Evolutionary conservation across 106 monocot genomes (phyloP), one percentile per base, ranked within the genome.

Genomic region (Ottelia alismoides): DNA sequence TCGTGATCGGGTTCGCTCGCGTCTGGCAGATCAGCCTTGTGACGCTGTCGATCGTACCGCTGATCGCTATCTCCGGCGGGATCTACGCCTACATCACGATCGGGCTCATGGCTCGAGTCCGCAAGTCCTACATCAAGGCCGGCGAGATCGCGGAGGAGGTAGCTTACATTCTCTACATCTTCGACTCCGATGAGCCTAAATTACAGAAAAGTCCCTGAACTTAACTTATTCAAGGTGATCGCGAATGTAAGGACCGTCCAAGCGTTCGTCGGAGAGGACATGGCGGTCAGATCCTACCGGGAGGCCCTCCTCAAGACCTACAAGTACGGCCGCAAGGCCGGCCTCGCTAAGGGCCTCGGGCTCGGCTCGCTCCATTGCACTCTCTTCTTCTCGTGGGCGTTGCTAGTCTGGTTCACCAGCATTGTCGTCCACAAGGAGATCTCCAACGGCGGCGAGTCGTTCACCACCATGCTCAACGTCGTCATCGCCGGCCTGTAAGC

Each of bases 11-110:
- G 28, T 99, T 99, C 51, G 44, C 68, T 14, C 67, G 73, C 5
- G 90, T 90, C 1, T 99, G 98, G 98, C 98, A 99, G 77, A 90
- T 99, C 64, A 90, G 90, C 56, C 89, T 99, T 3, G 90, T 99
- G 10, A 99, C 98, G n/a, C 77, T 99, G 44, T 85, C 98, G 16
- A 91, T 99, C 40, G 98, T 99, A 20, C 98, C 98, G 0, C 66
- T 99, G 30, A 99, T 99, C 28, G 98, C 90, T 52, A 52, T 99
- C 20, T 76, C 98, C 23, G 98, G 98, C 4, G 98, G 98, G 11
- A 28, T 79, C 40, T 98, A 98, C 48, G 90, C 85, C 16, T 90
- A 80, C 50, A 63, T 86, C 52, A 80, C 80, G 31, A 86, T 74
- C 17, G 98, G 98, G 47, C 90, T 98, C 67, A 79, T 90, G 29